Evolutionary conservation across 192 early-diverging fungal genomes (phyloP), one percentile per base, ranked within the genome.

Genomic region (Thamnidium elegans): DNA sequence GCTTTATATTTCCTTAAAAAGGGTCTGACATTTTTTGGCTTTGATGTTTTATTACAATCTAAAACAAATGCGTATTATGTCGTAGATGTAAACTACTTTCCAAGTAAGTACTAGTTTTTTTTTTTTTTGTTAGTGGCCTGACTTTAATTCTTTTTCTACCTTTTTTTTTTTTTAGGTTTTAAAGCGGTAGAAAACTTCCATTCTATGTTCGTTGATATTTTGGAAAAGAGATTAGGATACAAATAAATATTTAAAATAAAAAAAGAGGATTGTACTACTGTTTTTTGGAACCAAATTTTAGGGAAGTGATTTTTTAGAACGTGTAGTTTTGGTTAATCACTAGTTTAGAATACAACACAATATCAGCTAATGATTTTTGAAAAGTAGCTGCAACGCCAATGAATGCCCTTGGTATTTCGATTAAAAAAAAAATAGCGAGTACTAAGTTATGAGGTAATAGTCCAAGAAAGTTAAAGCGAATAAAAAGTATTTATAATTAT

Each of bases 71-170:
- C 36, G 10, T 65, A 70, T 67, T 76, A 58, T 60, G 50, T 76
- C 21, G 68, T 70, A 23, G 74, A 76, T 54, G 68, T 71, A n/a
- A 76, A 76, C 46, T 76, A 76, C 53, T 76, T 76, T 43, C 68
- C 74, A 34, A 71, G 74, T 76, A 59, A 55, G 65, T 69, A 26
- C 13, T n/a, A 48, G 5, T 54, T 54, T 54, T 26, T 26, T 26
- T 31, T 54, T 54, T 23, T 7, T 54, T 9, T 23, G 1, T 54
- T 20, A 7, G n/a, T 9, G 30, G 14, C 1, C 6, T 59, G 2
- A 20, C 5, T 10, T 26, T 44, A n/a, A 13, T 21, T 44, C 3
- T 50, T 17, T 11, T n/a, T n/a, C n/a, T n/a, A n/a, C n/a, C n/a
- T n/a, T n/a, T 52, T 15, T 32, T 21, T 47, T 34, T 17, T 43